Conservation (phyloP, 164 flowering plant genomes). For the Stephania yunnanensis region DNA sequence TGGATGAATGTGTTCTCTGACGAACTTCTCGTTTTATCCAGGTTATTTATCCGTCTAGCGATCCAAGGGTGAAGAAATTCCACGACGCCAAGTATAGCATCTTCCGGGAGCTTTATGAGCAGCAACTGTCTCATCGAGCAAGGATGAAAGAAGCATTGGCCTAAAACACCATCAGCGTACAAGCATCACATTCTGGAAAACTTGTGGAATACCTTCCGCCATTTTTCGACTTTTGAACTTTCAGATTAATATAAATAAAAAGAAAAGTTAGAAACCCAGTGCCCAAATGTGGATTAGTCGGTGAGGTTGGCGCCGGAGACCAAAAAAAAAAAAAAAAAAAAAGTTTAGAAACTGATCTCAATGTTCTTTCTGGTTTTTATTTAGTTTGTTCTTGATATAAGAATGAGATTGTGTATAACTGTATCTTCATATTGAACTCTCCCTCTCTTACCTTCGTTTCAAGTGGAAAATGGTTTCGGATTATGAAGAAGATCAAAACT, state of each 20-base stretch:
- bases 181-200: not conserved
- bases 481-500: too few relatives aligned
- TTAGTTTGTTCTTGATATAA: not conserved
- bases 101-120: constrained; percentile 72
- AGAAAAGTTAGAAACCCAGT: not conserved
- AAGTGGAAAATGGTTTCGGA: too few relatives aligned
- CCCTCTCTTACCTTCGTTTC: too few relatives aligned
- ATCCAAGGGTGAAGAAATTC: constrained; percentile 74
- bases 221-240: not conserved
- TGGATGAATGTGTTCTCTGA: not conserved
- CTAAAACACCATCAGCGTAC: not conserved
- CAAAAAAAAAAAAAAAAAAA: too few relatives aligned
- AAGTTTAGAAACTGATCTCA: not conserved
- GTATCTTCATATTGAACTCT: too few relatives aligned
- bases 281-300: too few relatives aligned
- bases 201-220: not conserved
- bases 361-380: too few relatives aligned
- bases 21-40: constrained; percentile 18
- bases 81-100: constrained; percentile 81
- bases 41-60: constrained; percentile 75
- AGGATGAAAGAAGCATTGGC: constrained; percentile 62
- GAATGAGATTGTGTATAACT: too few relatives aligned
- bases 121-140: constrained; percentile 69
- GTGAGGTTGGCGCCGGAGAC: too few relatives aligned
- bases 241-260: not conserved